phyloP scores from a whole-genome alignment of 2,329 filamentous ascomycete species.

The Talaromyces funiculosus region DNA sequence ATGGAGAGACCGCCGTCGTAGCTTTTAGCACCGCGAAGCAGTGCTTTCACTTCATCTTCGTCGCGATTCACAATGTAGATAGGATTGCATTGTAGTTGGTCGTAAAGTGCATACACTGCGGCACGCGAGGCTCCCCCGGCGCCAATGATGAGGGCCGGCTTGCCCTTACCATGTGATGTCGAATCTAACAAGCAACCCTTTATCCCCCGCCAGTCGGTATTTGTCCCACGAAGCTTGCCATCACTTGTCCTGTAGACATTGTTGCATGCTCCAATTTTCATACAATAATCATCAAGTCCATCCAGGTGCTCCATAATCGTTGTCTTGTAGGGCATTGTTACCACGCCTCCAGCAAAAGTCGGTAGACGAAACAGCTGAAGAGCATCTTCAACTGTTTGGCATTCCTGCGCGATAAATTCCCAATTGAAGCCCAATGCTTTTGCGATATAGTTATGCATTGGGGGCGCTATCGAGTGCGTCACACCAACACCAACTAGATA shows the following conservation, averaged over 20 bases:
- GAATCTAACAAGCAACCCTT: conserved; percentile 28
- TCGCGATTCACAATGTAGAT: conserved; percentile 39
- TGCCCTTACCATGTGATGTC: conserved; percentile 17
- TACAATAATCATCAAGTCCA: conserved; percentile 31
- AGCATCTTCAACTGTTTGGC: conserved; percentile 26
- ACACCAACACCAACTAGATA: conserved; percentile 39
- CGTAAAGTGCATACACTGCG: conserved; percentile 33
- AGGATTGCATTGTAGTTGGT: conserved; percentile 21
- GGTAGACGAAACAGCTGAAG: conserved; percentile 24
- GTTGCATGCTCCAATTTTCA: conserved; percentile 31
- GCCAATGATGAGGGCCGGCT: conserved; percentile 34
- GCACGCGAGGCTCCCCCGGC: conserved; percentile 41
- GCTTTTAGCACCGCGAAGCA: conserved; percentile 22
- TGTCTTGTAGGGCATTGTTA: conserved; percentile 43
- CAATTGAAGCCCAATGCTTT: conserved; percentile 30
- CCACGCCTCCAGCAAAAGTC: conserved; percentile 29
- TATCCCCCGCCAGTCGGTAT: conserved; percentile 43
- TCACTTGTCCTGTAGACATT: conserved; percentile 12
- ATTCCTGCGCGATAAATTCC: conserved; percentile 32
- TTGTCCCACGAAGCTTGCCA: conserved; percentile 32
- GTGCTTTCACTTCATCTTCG: conserved; percentile 22
- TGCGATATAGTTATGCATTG: conserved; percentile 39
- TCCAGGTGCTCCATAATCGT: conserved; percentile 26
- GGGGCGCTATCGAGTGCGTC: conserved; percentile 37
- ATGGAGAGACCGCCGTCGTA: conserved; percentile 15